A percentile compares a stretch with the other conserved stretches of the same genome.
Evolutionary conservation across 768 basidiomycete genomes (phyloP).

Genomic region (Holtermanniella nyarrowii): DNA sequence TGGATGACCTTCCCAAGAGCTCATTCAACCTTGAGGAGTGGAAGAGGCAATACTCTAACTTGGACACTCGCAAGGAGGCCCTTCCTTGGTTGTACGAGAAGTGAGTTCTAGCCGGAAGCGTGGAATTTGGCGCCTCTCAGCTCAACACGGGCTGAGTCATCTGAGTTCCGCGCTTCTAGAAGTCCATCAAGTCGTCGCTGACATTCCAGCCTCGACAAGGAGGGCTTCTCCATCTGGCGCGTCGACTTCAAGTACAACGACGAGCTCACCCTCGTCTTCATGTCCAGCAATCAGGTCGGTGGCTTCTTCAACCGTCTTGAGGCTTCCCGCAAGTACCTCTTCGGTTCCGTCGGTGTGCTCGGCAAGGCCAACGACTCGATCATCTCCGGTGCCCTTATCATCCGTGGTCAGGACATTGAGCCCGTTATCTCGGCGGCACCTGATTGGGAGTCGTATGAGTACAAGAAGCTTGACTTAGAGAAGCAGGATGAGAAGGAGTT

Average conservation of each 20-base stretch:
- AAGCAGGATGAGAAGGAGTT: conserved; percentile 70
- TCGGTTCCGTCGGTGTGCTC: conserved; percentile 84
- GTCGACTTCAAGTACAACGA: conserved; percentile 95
- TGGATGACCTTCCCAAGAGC: conserved; percentile 68
- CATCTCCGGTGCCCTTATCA: conserved; percentile 72
- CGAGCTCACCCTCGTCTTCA: conserved; percentile 84
- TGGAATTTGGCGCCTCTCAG: too few species aligned
- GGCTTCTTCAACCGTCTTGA: conserved; percentile 97
- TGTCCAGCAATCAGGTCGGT: conserved; percentile 81
- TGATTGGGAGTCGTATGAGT: conserved; percentile 65
- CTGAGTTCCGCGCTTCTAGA: not conserved
- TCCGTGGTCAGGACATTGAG: conserved; percentile 54
- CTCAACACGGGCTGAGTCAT: not conserved
- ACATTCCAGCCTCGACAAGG: conserved; percentile 61
- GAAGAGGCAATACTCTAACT: conserved; percentile 97
- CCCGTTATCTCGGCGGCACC: conserved; percentile 35
- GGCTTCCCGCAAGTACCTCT: conserved; percentile 91
- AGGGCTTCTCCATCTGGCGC: conserved; percentile 82
- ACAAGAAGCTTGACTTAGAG: conserved; percentile 62
- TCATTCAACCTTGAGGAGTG: conserved; percentile 57
- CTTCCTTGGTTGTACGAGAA: conserved; percentile 96
- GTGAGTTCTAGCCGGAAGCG: conserved; percentile 45
- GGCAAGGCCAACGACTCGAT: conserved; percentile 66
- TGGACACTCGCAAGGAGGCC: conserved; percentile 83
- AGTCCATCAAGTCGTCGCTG: not conserved